A percentile compares a stretch with the other conserved stretches of the same genome.
Conservation (phyloP, 306 rosid genomes). For the Quillaja saponaria region DNA sequence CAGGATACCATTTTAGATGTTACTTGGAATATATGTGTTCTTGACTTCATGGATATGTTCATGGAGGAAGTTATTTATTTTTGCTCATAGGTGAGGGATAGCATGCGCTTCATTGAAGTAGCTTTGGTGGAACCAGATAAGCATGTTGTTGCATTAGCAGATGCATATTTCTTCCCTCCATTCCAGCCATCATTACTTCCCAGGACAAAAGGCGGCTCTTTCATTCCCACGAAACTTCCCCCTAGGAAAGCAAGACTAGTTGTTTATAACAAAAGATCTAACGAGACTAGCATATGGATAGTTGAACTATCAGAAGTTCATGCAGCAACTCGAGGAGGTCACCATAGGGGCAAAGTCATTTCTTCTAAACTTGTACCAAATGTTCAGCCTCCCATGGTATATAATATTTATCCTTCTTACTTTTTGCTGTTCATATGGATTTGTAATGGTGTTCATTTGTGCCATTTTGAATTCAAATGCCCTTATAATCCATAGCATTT, state of each 20-base stretch:
- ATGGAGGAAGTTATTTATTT: slow-evolving; percentile 1
- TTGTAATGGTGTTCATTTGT: no score
- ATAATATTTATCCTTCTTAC: slow-evolving; percentile 1
- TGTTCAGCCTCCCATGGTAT: slow-evolving; percentile 89
- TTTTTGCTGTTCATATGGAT: slow-evolving; percentile 7
- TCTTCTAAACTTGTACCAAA: slow-evolving; percentile 64
- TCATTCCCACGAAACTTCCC: slow-evolving; percentile 76
- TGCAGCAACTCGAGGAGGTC: slow-evolving; percentile 86
- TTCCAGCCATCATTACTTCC: slow-evolving; percentile 84
- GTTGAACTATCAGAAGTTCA: slow-evolving; percentile 72
- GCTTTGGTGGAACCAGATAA: slow-evolving; percentile 74
- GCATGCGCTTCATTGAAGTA: slow-evolving; percentile 78
- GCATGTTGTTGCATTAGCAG: slow-evolving; percentile 77
- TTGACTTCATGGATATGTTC: slow-evolving; percentile 13
- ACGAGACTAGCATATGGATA: slow-evolving; percentile 77
- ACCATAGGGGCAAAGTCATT: slow-evolving; percentile 75
- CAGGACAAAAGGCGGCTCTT: slow-evolving; percentile 70
- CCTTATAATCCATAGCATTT: no score
- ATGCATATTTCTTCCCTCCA: slow-evolving; percentile 88
- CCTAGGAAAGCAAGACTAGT: slow-evolving; percentile 74
- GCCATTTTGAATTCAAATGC: no score
- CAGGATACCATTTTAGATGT: background rate
- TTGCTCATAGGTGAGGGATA: slow-evolving; percentile 61
- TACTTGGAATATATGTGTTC: background rate
- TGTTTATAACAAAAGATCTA: slow-evolving; percentile 71